phyloP scores from a whole-genome alignment of 2,329 filamentous ascomycete species.

The Neonectria sp. region DNA sequence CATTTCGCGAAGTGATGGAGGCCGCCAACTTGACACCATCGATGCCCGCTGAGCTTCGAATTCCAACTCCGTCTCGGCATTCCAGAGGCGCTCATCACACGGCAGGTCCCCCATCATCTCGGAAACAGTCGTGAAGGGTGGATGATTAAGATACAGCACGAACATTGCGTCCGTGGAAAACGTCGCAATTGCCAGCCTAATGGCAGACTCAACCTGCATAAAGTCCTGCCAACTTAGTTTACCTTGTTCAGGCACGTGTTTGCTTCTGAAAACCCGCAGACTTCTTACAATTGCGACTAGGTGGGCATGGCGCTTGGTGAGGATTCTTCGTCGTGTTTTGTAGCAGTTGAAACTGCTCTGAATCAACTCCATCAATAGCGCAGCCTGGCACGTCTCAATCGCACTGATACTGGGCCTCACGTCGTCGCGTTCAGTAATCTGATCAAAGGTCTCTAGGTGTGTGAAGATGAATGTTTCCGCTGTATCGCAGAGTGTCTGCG shows the following conservation, averaged over 20 bases:
- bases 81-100: slow-evolving; percentile 29
- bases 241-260: not conserved
- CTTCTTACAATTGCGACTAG: slow-evolving; percentile 23
- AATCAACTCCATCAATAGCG: slow-evolving; percentile 17
- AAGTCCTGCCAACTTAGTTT: slow-evolving; percentile 24
- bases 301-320: slow-evolving; percentile 16
- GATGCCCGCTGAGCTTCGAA: slow-evolving; percentile 1
- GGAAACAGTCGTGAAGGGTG: slow-evolving; percentile 20
- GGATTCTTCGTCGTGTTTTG: slow-evolving; percentile 26
- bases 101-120: slow-evolving; percentile 36
- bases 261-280: slow-evolving; percentile 7
- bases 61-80: slow-evolving; percentile 14
- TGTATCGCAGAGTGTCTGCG: slow-evolving; percentile 8
- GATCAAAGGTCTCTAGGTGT: slow-evolving; percentile 12
- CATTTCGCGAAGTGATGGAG: slow-evolving; percentile 2
- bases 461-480: slow-evolving; percentile 34
- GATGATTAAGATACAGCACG: slow-evolving; percentile 31
- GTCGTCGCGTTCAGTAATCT: too few species aligned
- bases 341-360: slow-evolving; percentile 25
- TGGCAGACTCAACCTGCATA: slow-evolving; percentile 23
- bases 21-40: not conserved
- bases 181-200: slow-evolving; percentile 27
- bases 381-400: slow-evolving; percentile 34
- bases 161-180: slow-evolving; percentile 29
- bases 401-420: not conserved